These are phyloP conservation scores for Mycena pura DNA, from an alignment of 768 basidiomycete genomes.

Conservation along the genomic window DNA sequence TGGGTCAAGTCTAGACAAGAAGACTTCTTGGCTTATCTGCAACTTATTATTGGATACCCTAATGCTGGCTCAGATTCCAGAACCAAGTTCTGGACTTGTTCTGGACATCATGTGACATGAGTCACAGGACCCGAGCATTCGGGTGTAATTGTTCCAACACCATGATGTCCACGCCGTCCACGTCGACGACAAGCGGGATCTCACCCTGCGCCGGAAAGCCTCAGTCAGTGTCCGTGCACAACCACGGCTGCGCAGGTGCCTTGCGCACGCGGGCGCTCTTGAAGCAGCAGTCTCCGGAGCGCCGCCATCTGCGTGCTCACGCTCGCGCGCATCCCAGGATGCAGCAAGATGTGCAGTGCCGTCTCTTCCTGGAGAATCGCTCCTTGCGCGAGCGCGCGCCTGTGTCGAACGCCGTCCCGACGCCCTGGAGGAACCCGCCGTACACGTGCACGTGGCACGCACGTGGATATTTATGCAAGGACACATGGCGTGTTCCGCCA, in stretches of 20 bases:
- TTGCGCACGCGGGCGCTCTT: constrained; percentile 39
- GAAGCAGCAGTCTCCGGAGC: constrained; percentile 54
- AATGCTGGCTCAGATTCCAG: too few relatives aligned
- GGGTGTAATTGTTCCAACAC: too few relatives aligned
- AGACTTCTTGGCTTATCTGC: too few relatives aligned
- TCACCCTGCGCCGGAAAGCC: constrained; percentile 56
- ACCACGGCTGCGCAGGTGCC: too few relatives aligned
- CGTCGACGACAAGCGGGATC: constrained; percentile 69
- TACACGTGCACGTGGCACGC: constrained; percentile 80
- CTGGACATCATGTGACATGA: too few relatives aligned
- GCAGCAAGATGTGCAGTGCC: constrained; percentile 66
- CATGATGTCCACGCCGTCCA: constrained; percentile 79
- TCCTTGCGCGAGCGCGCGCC: constrained; percentile 64
- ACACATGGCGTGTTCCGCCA: constrained; percentile 56
- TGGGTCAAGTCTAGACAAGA: too few relatives aligned
- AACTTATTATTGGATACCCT: too few relatives aligned
- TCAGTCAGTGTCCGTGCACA: constrained; percentile 32
- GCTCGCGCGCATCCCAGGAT: constrained; percentile 46
- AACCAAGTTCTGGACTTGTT: too few relatives aligned
- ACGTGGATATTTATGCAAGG: too few relatives aligned
- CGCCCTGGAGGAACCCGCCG: constrained; percentile 69
- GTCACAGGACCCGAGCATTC: too few relatives aligned
- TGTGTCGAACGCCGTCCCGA: constrained; percentile 67
- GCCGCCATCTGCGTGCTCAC: constrained; percentile 70
- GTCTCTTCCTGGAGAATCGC: constrained; percentile 70